Conservation (phyloP, 805 yeast species). For the Hanseniaspora nectarophila region DNA sequence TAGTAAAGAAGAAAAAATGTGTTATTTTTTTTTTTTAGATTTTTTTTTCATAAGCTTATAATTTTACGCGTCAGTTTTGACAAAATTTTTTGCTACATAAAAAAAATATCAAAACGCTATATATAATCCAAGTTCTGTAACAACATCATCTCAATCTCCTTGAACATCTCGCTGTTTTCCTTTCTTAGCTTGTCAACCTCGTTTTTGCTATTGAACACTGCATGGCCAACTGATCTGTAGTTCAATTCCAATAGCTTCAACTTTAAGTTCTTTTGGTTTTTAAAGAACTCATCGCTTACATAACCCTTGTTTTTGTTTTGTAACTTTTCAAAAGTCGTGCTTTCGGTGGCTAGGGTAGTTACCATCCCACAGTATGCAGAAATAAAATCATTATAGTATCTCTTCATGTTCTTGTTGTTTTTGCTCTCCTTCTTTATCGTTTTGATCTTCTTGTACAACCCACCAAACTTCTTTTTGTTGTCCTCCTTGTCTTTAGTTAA, state of each 20-base stretch:
- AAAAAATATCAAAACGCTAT: background rate
- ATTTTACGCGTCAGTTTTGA: background rate
- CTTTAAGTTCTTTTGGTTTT: conserved; percentile 5
- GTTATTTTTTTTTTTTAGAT: background rate
- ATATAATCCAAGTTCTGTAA: conserved; percentile 6
- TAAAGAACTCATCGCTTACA: background rate
- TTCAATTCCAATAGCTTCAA: conserved; percentile 13
- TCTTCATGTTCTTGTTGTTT: conserved; percentile 1
- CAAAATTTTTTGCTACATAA: background rate
- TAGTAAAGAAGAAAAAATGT: background rate
- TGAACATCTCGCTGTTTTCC: conserved; percentile 14
- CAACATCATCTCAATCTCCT: conserved; percentile 14
- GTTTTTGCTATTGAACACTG: conserved; percentile 11
- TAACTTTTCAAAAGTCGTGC: background rate
- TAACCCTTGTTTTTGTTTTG: background rate
- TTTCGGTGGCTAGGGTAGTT: background rate
- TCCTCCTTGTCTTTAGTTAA: background rate
- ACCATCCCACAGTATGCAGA: conserved; percentile 3
- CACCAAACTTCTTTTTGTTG: background rate
- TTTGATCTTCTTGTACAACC: background rate
- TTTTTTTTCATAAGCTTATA: too few species aligned
- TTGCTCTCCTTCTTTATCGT: background rate
- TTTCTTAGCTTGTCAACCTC: conserved; percentile 14
- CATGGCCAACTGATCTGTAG: conserved; percentile 13
- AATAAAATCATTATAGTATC: conserved; percentile 1